Base-by-base conservation (phyloP, 1,284 basidiomycete genomes). In the Tilletia walkeri region DNA sequence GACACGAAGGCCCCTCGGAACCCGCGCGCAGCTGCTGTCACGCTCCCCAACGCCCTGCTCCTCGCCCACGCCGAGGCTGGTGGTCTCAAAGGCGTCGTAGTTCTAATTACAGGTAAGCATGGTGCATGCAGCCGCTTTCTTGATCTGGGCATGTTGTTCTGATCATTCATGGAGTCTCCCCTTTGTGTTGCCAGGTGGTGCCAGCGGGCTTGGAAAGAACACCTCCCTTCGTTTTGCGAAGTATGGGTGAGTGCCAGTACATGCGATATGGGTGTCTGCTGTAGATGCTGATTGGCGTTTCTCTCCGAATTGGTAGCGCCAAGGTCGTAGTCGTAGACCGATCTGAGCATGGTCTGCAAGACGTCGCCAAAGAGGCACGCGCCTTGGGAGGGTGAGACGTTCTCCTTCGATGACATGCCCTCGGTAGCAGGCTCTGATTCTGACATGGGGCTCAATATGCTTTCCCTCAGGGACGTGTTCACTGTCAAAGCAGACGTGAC, bases 281-380 rank as follows among this genome's bases (percentile, higher is more conserved):
- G 24, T 30, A 2, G 24, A 30, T 30, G 1, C 24, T 30, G 24
- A 30, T 45, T 14, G 9, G 41, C 50, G 63, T 12, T 47, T 49
- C 65, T 71, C 24, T 45, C 49, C 68, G 16, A 45, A 9, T 67
- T 67, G 53, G 69, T 70, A 88, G 88, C 0, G 88, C 88, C 4
- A 88, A 87, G 72, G 79, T 89, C 2, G 87, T 89, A 47, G 86
- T 89, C 73, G 88, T 87, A 36, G 88, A 89, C 75, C 71, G 86
- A 63, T 85, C 88, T 71, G 70, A 82, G 14, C 77, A 76, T 10
- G 85, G 84, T 3, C 87, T 85, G 3, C 77, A 86, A 70, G 82
- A 84, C 47, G 85, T 86, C 4, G 86, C 86, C 0, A 70, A 79
- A 6, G 85, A 87, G 56, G 87, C 88, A 68, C 80, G 81, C 54